Conservation (phyloP, 805 yeast species). For the Candida krabiensis region DNA sequence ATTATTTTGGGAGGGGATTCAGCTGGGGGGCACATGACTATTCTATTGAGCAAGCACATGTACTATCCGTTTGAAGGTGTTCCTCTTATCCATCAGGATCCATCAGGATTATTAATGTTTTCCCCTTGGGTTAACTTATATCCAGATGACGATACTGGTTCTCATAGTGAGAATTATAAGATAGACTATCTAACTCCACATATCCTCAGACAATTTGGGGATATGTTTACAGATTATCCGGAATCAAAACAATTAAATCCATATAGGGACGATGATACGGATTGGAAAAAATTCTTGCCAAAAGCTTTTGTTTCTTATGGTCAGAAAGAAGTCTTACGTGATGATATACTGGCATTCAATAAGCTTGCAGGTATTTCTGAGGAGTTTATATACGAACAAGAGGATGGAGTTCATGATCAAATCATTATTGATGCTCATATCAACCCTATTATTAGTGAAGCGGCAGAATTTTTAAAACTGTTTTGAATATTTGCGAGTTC, state of each 20-base stretch:
- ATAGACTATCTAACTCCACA: conserved; percentile 5
- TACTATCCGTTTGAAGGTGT: conserved; percentile 2
- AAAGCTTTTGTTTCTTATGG: conserved; percentile 8
- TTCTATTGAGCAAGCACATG: conserved; percentile 5
- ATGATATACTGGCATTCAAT: conserved; percentile 1
- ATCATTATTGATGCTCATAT: conserved; percentile 2
- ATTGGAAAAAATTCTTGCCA: conserved; percentile 6
- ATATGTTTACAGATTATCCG: not conserved
- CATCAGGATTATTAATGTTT: conserved; percentile 1
- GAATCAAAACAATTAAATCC: conserved; percentile 3
- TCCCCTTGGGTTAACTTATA: conserved; percentile 10
- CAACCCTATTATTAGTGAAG: conserved; percentile 6
- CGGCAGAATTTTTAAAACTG: conserved; percentile 3
- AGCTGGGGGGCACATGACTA: conserved; percentile 11
- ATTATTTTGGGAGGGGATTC: conserved; percentile 13
- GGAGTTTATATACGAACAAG: conserved; percentile 2
- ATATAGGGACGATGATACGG: conserved; percentile 5
- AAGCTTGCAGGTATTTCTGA: conserved; percentile 1
- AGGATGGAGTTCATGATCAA: conserved; percentile 4
- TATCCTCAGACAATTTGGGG: conserved; percentile 4
- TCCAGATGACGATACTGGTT: conserved; percentile 1
- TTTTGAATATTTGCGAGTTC: too few species aligned
- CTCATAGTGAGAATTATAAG: conserved; percentile 2
- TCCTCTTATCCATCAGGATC: not conserved
- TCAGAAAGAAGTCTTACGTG: conserved; percentile 5